Conservation (phyloP, 495 filamentous ascomycete genomes). For the Saxispiralis lemnorum region DNA sequence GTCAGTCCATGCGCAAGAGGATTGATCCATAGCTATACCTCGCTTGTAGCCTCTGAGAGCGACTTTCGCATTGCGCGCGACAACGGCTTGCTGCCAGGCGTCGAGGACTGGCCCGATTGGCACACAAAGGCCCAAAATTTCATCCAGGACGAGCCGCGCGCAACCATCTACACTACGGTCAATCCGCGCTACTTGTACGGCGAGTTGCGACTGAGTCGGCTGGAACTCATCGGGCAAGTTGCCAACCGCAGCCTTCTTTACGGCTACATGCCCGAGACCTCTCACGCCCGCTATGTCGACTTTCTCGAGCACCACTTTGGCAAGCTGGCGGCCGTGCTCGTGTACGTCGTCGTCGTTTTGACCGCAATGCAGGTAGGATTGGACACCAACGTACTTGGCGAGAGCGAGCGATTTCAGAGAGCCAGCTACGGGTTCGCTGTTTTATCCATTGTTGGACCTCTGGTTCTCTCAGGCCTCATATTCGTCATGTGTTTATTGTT, state of each 20-base stretch:
- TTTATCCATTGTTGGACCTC: too few relatives aligned
- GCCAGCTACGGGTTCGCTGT: too few relatives aligned
- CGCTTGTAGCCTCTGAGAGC: conserved; percentile 24
- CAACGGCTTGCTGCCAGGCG: not conserved
- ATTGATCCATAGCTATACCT: conserved; percentile 26
- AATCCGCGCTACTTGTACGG: conserved; percentile 21
- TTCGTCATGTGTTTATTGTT: too few relatives aligned
- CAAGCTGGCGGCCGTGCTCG: conserved; percentile 27
- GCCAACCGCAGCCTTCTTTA: conserved; percentile 14
- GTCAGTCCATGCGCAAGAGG: conserved; percentile 21
- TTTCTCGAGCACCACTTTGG: conserved; percentile 33
- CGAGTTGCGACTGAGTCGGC: conserved; percentile 17
- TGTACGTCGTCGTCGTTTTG: conserved; percentile 37
- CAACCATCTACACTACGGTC: conserved; percentile 6
- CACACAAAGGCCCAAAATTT: too few relatives aligned
- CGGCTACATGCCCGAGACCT: conserved; percentile 8
- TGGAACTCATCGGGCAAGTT: not conserved
- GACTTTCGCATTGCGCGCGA: conserved; percentile 28
- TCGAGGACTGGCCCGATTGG: too few relatives aligned
- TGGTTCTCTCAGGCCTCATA: too few relatives aligned
- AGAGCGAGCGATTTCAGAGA: conserved; percentile 6
- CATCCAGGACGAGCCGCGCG: conserved; percentile 16
- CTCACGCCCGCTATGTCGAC: conserved; percentile 8
- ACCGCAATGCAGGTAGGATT: conserved; percentile 44
- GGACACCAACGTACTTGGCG: conserved; percentile 24